Evolutionary conservation across 768 basidiomycete genomes (phyloP).

Genomic region (Rhodotorula paludigena): DNA sequence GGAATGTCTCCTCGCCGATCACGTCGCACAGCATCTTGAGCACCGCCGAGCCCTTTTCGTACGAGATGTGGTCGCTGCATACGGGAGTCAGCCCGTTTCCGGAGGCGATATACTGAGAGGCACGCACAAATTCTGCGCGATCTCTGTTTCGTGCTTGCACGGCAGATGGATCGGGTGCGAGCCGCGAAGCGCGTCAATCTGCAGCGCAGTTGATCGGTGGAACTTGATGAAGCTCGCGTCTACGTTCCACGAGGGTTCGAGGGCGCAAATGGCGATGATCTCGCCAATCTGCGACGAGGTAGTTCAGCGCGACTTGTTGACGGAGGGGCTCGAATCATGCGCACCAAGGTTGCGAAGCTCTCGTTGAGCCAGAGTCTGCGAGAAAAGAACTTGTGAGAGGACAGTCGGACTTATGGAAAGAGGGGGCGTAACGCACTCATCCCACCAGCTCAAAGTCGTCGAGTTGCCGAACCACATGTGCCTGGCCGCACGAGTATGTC

Average conservation of each 20-base stretch:
- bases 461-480: conserved; percentile 63
- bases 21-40: conserved; percentile 86
- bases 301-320: too few relatives aligned
- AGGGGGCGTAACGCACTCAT: conserved; percentile 24
- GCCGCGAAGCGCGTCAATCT: conserved; percentile 74
- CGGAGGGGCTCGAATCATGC: neutral
- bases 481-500: neutral
- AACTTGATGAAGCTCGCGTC: conserved; percentile 64
- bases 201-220: conserved; percentile 69
- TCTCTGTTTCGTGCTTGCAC: conserved; percentile 58
- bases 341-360: conserved; percentile 46
- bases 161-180: conserved; percentile 91
- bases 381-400: too few relatives aligned
- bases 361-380: conserved; percentile 47
- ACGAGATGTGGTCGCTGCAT: conserved; percentile 17
- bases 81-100: neutral
- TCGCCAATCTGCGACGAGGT: conserved; percentile 61
- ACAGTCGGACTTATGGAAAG: neutral
- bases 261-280: conserved; percentile 67
- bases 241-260: conserved; percentile 59
- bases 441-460: conserved; percentile 56
- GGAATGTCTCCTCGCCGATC: conserved; percentile 80
- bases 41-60: conserved; percentile 57
- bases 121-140: conserved; percentile 18
- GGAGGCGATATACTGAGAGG: too few relatives aligned